Evolutionary conservation across 2,329 filamentous ascomycete species (phyloP), one percentile per base, ranked within the genome.

Genomic region (Truncatella angustata): DNA sequence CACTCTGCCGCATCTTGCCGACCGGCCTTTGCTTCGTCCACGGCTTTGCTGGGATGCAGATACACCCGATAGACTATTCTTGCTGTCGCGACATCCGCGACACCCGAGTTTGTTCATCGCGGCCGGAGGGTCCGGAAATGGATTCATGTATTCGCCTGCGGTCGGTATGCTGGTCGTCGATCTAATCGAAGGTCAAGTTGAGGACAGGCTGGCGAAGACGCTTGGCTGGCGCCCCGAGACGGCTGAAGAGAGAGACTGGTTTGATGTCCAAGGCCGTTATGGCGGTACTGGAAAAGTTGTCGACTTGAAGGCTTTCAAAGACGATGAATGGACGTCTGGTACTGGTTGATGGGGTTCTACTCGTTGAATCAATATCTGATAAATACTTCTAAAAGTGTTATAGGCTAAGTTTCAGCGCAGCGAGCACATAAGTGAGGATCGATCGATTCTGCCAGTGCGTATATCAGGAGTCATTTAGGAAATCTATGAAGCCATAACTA

Each of bases 31-130:
- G 64, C 18, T 80, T 77, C 54, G 76, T 76, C 6, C 68, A 77
- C 14, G 75, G 24, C 26, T 82, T 28, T 82, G 79, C 63, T 82
- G 80, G 79, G 79, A 79, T 58, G 73, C 78, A 0, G 80, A 83
- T 57, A 82, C 79, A 0, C 71, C 74, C 0, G 77, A 83, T 60
- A 71, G 78, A 3, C 68, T 74, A 18, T 82, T 81, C 51, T 60
- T 83, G 16, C 79, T 83, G 50, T 73, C 74, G 49, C 63, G 64
- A 26, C 78, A 82, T 61, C 76, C 78, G 0, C 14, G 63, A 70
- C 10, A 64, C 72, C 47, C 55, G 62, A 32, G 72, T 68, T 23
- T 50, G 14, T 28, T 78, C 3, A 58, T 82, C 14, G 79, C 74
- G 4, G 71, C 76, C 4, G 79, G 79, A 5, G 79, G 71, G 0